A percentile compares a stretch with the other conserved stretches of the same genome.
phyloP scores from a whole-genome alignment of 345 rosid species.

The Lumnitzera littorea region DNA sequence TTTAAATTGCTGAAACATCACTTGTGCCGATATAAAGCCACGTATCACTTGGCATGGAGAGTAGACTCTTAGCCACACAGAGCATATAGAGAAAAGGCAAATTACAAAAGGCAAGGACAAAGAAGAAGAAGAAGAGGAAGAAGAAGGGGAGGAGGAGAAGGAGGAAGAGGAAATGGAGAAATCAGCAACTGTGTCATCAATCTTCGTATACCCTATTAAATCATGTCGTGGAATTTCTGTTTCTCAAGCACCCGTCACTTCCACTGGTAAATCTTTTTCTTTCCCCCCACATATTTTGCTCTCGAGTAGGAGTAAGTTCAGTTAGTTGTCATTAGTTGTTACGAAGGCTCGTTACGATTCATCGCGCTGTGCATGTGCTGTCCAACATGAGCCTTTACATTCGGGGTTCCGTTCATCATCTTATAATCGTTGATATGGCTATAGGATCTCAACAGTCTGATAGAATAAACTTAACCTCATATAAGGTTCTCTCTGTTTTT shows the following conservation, averaged over 20 bases:
- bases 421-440: no score
- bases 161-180: conserved; percentile 8
- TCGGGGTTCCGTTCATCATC: neutral
- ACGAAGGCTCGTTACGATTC: neutral
- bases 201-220: conserved; percentile 74
- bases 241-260: conserved; percentile 61
- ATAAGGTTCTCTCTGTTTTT: neutral
- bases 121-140: neutral
- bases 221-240: conserved; percentile 78
- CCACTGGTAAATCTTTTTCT: conserved; percentile 41
- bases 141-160: conserved; percentile 3
- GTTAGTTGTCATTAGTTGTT: neutral
- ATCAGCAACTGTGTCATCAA: conserved; percentile 37
- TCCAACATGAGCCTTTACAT: neutral
- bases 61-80: no score
- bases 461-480: no score
- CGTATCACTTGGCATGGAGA: no score
- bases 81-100: no score
- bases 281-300: neutral
- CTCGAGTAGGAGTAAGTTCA: neutral
- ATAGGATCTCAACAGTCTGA: no score
- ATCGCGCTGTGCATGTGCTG: neutral
- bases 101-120: neutral
- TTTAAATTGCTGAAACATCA: no score
- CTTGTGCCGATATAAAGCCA: no score